These are phyloP conservation scores for Phaffia rhodozyma DNA, from an alignment of 1,284 basidiomycete species.

Conservation along the genomic window DNA sequence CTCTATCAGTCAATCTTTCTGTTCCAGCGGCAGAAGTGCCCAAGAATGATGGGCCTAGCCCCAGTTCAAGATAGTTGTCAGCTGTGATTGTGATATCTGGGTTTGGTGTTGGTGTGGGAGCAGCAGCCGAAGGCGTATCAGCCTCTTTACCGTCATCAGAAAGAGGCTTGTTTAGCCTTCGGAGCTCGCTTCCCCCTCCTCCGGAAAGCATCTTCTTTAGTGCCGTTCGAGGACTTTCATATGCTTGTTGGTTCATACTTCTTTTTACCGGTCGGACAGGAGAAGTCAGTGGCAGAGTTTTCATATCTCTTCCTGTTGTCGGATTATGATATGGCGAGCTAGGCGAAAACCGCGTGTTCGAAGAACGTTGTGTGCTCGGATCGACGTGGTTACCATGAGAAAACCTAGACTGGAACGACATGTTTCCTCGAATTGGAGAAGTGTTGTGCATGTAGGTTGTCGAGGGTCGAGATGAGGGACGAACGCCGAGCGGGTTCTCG, in stretches of 20 bases:
- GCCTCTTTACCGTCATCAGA: constrained; percentile 12
- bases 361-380: background rate
- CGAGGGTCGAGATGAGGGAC: too few species aligned
- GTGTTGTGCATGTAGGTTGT: background rate
- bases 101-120: background rate
- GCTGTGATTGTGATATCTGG: constrained; percentile 2
- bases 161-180: constrained; percentile 8
- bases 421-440: background rate
- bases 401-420: background rate
- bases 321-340: background rate
- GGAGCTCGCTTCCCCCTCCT: constrained; percentile 3
- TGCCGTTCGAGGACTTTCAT: constrained; percentile 13
- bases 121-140: background rate
- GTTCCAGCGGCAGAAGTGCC: too few species aligned
- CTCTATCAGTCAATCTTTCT: background rate
- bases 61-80: background rate
- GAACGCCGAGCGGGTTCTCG: background rate
- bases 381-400: constrained; percentile 2
- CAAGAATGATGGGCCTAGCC: too few species aligned
- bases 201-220: constrained; percentile 15
- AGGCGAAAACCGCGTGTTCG: background rate
- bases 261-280: background rate
- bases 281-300: background rate
- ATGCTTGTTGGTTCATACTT: background rate
- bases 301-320: too few species aligned